phyloP scores from a whole-genome alignment of 2,329 filamentous ascomycete genomes.

The Scedosporium minutisporum region DNA sequence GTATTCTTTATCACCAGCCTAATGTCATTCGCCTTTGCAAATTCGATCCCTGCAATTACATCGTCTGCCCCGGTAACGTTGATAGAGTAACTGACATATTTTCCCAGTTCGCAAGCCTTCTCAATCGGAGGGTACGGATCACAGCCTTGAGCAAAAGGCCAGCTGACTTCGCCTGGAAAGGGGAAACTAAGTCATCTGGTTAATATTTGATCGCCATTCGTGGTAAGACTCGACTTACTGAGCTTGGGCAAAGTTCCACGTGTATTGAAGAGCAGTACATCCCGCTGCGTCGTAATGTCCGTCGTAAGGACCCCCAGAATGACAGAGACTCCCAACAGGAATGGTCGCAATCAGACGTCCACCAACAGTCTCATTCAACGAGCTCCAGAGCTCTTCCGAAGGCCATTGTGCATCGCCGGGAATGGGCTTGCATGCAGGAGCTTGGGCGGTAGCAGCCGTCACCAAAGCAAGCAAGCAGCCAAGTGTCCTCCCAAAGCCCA shows the following conservation, averaged over 20 bases:
- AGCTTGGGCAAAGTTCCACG: constrained; percentile 20
- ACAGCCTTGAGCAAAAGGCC: constrained; percentile 28
- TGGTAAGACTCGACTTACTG: not conserved
- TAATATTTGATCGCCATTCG: constrained; percentile 20
- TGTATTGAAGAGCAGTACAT: constrained; percentile 26
- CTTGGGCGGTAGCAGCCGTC: not conserved
- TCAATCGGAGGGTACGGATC: constrained; percentile 27
- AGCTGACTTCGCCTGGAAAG: constrained; percentile 30
- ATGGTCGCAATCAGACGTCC: constrained; percentile 41
- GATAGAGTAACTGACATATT: constrained; percentile 29
- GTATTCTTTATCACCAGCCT: constrained; percentile 25
- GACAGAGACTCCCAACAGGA: constrained; percentile 43
- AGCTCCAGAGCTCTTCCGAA: constrained; percentile 29
- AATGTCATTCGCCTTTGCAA: constrained; percentile 26
- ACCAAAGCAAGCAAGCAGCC: not conserved
- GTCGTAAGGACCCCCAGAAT: constrained; percentile 33
- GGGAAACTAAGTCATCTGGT: constrained; percentile 15
- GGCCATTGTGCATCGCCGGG: constrained; percentile 49
- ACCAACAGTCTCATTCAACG: constrained; percentile 40
- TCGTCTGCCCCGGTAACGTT: constrained; percentile 20
- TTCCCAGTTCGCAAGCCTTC: constrained; percentile 31
- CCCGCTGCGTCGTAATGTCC: constrained; percentile 15
- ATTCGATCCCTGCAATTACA: constrained; percentile 22
- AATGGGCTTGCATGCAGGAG: constrained; percentile 30
- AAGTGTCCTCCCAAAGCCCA: not conserved